A percentile compares a stretch with the other conserved stretches of the same genome.
Evolutionary conservation across 768 basidiomycete genomes (phyloP).

Genomic region (Hygrophoropsis aurantiaca): DNA sequence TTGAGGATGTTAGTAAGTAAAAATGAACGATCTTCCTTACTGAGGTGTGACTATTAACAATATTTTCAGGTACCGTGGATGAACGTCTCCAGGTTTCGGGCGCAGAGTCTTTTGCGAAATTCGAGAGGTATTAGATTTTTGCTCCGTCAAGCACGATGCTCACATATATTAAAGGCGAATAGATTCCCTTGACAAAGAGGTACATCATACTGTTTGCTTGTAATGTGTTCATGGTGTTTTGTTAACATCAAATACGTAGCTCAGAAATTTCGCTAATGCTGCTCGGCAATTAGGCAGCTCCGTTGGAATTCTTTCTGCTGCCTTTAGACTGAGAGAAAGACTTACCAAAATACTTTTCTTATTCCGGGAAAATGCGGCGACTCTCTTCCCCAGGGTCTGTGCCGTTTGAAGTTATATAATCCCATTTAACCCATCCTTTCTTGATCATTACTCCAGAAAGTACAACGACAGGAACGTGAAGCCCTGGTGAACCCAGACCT

Average conservation of each 20-base stretch:
- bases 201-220: slow-evolving; percentile 7
- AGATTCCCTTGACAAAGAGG: slow-evolving; percentile 39
- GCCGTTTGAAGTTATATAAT: slow-evolving; percentile 33
- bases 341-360: slow-evolving; percentile 41
- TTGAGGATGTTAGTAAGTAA: slow-evolving; percentile 47
- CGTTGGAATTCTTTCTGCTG: slow-evolving; percentile 44
- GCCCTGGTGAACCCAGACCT: slow-evolving; percentile 24
- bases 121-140: slow-evolving; percentile 41
- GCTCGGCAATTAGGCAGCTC: slow-evolving; percentile 46
- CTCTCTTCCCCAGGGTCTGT: slow-evolving; percentile 37
- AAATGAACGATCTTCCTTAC: slow-evolving; percentile 2
- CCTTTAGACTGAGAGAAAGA: slow-evolving; percentile 40
- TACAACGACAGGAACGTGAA: slow-evolving; percentile 30
- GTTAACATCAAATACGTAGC: slow-evolving; percentile 20
- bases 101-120: slow-evolving; percentile 46
- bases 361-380: slow-evolving; percentile 46
- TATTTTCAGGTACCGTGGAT: slow-evolving; percentile 39
- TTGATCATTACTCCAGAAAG: slow-evolving; percentile 24
- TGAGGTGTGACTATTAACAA: neutral
- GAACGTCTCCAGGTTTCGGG: slow-evolving; percentile 52
- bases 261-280: slow-evolving; percentile 45
- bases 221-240: neutral
- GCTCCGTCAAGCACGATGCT: neutral
- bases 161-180: slow-evolving; percentile 26
- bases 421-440: slow-evolving; percentile 10